Conservation (phyloP, 1,284 basidiomycete genomes). For the Cryptococcus sp. region DNA sequence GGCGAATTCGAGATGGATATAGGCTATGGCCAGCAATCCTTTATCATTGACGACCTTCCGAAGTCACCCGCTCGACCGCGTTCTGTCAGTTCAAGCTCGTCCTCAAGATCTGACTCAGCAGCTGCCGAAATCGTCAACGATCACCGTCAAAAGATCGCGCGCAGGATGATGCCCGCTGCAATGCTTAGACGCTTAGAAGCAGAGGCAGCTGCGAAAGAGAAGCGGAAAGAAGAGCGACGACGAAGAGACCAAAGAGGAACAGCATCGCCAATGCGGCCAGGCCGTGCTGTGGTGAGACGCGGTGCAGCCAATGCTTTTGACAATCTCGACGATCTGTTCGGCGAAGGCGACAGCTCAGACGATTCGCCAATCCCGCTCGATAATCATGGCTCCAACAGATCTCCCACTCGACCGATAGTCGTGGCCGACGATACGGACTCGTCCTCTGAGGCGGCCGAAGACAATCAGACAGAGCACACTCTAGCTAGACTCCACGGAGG, state of each 20-base stretch:
- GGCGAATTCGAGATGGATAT: conserved; percentile 15
- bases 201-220: conserved; percentile 24
- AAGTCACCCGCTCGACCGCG: not conserved
- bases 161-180: conserved; percentile 45
- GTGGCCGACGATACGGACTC: conserved; percentile 23
- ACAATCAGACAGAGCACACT: conserved; percentile 31
- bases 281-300: conserved; percentile 37
- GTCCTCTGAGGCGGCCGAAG: conserved; percentile 35
- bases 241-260: conserved; percentile 2
- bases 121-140: conserved; percentile 16
- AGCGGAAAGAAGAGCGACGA: conserved; percentile 10
- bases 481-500: conserved; percentile 44
- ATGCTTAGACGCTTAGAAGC: conserved; percentile 42
- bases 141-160: conserved; percentile 37
- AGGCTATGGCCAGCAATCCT: conserved; percentile 15
- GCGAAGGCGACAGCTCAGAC: conserved; percentile 8
- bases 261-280: conserved; percentile 37
- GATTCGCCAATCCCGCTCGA: not conserved
- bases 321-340: conserved; percentile 19
- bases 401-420: conserved; percentile 17
- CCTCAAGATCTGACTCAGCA: conserved; percentile 6
- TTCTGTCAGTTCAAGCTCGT: not conserved
- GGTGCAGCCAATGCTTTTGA: conserved; percentile 23
- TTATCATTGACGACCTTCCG: conserved; percentile 11
- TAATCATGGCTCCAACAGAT: not conserved